These are phyloP conservation scores for Diaporthe aspalathi DNA, from an alignment of 2,329 filamentous ascomycete genomes.

Conservation along the genomic window DNA sequence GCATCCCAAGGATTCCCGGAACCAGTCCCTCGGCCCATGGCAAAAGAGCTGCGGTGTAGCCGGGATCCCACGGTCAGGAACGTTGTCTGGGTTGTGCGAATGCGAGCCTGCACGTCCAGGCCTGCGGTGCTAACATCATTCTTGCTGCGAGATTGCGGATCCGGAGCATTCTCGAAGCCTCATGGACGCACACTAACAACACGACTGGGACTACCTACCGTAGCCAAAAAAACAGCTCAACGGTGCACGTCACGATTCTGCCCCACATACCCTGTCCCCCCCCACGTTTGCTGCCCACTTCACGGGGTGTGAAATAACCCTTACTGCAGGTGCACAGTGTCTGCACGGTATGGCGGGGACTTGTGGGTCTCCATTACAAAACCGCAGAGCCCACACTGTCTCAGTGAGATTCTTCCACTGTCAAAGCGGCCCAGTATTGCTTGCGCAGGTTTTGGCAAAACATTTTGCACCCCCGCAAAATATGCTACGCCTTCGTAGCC, in stretches of 20 bases:
- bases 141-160: conserved; percentile 25
- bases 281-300: conserved; percentile 13
- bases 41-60: background rate
- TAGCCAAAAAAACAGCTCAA: conserved; percentile 11
- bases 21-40: background rate
- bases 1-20: conserved; percentile 6
- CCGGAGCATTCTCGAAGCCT: conserved; percentile 20
- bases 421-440: conserved; percentile 3
- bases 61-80: conserved; percentile 8
- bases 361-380: conserved; percentile 15
- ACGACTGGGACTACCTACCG: background rate
- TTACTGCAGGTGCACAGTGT: conserved; percentile 5
- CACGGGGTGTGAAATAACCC: background rate
- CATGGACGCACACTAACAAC: background rate
- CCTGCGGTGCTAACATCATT: background rate
- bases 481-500: conserved; percentile 2
- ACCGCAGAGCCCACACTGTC: conserved; percentile 31
- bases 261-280: conserved; percentile 13
- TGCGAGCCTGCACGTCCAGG: conserved; percentile 10
- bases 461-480: conserved; percentile 21
- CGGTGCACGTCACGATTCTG: conserved; percentile 6
- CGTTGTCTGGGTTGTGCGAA: conserved; percentile 10
- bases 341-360: background rate
- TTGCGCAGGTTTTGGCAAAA: conserved; percentile 27
- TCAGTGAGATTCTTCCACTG: conserved; percentile 20